Percentiles rank a stretch among this genome's conserved stretches.
These are phyloP conservation scores for Fremontodendron californicum DNA, from an alignment of 345 rosid genomes.

Conservation along the genomic window DNA sequence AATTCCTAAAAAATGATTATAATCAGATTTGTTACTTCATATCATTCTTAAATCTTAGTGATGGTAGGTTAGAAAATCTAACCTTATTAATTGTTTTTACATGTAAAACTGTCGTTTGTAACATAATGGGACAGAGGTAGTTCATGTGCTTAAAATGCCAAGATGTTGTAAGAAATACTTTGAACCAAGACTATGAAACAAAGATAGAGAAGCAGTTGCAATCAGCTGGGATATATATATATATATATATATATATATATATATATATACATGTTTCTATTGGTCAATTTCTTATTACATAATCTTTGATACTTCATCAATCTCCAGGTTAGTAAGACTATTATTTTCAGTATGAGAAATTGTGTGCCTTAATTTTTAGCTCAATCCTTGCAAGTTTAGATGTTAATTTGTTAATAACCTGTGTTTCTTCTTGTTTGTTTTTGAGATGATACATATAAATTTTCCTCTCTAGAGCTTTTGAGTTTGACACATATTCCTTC, in stretches of 20 bases:
- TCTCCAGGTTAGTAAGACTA: constrained; percentile 1
- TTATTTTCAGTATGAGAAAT: neutral
- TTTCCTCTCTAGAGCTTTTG: neutral
- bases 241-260: too few relatives aligned
- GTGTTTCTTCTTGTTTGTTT: neutral
- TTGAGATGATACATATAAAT: neutral
- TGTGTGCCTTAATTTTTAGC: neutral
- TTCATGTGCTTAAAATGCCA: neutral
- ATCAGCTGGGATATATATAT: neutral
- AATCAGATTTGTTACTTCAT: neutral
- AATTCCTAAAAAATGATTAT: too few relatives aligned
- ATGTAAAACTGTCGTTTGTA: neutral
- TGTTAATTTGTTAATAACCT: neutral
- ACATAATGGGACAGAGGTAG: neutral
- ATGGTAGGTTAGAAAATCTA: neutral
- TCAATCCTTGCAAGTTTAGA: neutral
- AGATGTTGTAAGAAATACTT: neutral
- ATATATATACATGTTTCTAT: too few relatives aligned
- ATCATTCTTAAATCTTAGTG: neutral
- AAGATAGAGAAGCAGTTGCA: neutral
- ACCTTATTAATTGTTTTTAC: neutral
- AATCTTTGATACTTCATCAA: neutral
- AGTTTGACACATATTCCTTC: neutral
- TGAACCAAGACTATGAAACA: neutral
- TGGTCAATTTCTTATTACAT: neutral